These are phyloP conservation scores for Solanum tarijense DNA, from an alignment of 257 asterid species.

Conservation along the genomic window DNA sequence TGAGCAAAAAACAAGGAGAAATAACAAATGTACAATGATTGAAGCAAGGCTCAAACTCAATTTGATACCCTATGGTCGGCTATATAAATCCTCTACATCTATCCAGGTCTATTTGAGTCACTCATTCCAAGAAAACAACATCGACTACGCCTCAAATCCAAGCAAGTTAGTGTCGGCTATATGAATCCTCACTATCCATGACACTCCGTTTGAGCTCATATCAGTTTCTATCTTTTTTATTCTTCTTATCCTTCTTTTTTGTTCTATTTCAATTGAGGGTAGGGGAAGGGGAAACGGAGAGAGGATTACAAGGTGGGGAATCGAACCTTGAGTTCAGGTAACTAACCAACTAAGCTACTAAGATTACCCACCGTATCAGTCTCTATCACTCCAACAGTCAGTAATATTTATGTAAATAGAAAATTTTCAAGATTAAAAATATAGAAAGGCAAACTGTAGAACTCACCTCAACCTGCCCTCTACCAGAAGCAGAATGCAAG, in stretches of 20 bases:
- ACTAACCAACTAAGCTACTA: background rate
- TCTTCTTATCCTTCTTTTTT: background rate
- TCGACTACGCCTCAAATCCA: background rate
- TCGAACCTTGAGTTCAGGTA: background rate
- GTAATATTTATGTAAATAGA: background rate
- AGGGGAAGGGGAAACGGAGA: background rate
- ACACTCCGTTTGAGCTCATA: background rate
- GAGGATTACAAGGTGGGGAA: background rate
- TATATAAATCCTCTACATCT: background rate
- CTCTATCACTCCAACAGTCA: background rate
- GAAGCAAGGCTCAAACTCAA: background rate
- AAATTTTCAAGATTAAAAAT: background rate
- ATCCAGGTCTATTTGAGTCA: background rate
- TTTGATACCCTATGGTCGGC: background rate
- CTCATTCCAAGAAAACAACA: background rate
- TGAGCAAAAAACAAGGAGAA: background rate
- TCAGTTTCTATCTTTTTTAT: background rate
- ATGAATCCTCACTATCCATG: background rate
- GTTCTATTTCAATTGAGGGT: background rate
- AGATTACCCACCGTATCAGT: background rate
- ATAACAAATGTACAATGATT: background rate
- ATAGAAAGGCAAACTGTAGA: background rate
- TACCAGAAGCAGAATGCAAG: constrained; percentile 69
- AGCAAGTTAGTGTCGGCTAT: background rate
- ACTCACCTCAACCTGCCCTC: constrained; percentile 75